Evolutionary conservation across 441 rosid species (phyloP).

Genomic region (Isatis lusitanica): DNA sequence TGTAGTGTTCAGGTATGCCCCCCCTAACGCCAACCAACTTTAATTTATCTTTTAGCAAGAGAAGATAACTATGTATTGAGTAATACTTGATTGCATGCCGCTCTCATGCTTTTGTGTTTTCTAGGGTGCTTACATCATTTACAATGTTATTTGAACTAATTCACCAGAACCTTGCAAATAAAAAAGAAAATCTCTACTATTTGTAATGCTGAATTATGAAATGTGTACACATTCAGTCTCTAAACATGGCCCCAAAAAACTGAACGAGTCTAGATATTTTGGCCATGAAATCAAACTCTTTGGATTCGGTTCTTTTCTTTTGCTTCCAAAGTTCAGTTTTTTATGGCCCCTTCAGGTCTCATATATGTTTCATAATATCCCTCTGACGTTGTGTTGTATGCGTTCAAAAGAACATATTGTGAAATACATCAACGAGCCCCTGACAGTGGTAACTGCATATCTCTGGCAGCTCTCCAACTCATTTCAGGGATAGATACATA

Average conservation of each 20-base stretch:
- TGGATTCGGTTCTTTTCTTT: neutral
- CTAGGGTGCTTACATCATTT: neutral
- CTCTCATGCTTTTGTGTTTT: neutral
- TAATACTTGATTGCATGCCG: neutral
- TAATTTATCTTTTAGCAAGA: neutral
- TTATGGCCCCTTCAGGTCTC: neutral
- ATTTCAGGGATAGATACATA: conserved; percentile 64
- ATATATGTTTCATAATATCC: neutral
- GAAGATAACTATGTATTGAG: neutral
- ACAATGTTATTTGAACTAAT: neutral
- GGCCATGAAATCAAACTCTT: neutral
- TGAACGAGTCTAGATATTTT: neutral
- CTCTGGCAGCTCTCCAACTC: conserved; percentile 64
- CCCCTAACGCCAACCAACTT: conserved; percentile 2
- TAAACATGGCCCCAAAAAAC: neutral
- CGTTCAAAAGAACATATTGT: neutral
- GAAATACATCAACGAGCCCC: conserved; percentile 16
- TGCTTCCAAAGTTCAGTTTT: neutral
- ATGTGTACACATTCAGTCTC: neutral
- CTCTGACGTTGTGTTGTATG: conserved; percentile 3
- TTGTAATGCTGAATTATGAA: neutral
- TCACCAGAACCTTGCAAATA: neutral
- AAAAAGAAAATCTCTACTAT: neutral
- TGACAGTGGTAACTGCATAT: conserved; percentile 14
- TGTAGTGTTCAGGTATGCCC: conserved; percentile 62